phyloP scores from a whole-genome alignment of 164 flowering plant genomes.

The Sextonia rubra region DNA sequence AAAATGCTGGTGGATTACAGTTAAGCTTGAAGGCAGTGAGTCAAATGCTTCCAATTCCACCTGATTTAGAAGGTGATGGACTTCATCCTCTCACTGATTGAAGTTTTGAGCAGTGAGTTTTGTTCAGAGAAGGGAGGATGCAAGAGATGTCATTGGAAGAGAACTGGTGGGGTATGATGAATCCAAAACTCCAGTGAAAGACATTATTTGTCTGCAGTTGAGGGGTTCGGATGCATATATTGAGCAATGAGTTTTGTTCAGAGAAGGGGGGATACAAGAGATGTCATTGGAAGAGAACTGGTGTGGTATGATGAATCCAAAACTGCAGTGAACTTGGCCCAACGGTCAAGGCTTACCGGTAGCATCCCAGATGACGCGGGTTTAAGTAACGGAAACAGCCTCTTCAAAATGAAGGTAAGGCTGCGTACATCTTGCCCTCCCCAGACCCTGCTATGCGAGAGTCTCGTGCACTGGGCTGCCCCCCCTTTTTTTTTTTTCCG shows the following conservation, averaged over 20 bases:
- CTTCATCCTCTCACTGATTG: constrained; percentile 69
- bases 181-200: neutral
- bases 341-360: too few species aligned
- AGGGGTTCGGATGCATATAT: constrained; percentile 22
- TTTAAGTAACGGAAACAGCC: too few species aligned
- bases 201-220: neutral
- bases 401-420: too few species aligned
- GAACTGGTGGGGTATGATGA: neutral
- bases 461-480: too few species aligned
- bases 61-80: constrained; percentile 94
- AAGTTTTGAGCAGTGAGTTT: constrained; percentile 12
- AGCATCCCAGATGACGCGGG: too few species aligned
- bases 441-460: too few species aligned
- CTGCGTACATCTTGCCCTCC: too few species aligned
- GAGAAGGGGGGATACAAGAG: neutral
- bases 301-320: neutral
- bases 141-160: neutral
- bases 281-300: neutral
- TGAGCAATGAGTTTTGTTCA: constrained; percentile 2
- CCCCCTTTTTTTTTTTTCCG: too few species aligned
- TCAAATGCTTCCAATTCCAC: constrained; percentile 94
- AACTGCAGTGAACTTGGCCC: neutral
- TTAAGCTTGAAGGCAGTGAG: constrained; percentile 91
- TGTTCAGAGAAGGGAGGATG: neutral
- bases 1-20: constrained; percentile 32